Base-by-base conservation (phyloP, 495 filamentous ascomycete species). In the Podospora australis region DNA sequence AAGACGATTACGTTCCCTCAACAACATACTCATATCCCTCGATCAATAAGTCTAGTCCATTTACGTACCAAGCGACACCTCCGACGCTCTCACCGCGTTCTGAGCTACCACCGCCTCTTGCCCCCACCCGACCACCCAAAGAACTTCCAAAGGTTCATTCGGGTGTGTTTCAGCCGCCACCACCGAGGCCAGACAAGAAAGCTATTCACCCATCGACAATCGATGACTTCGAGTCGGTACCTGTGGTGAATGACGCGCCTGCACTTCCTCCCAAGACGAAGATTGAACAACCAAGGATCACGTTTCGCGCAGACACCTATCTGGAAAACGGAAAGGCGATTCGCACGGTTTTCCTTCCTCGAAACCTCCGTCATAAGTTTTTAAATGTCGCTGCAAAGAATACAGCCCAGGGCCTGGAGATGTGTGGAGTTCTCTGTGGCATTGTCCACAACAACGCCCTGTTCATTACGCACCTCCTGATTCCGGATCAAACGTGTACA, bases 361-460 rank as follows among this genome's bases (percentile, higher is more conserved):
- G 80, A 2, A 65, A 77, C 5, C 78, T 98, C 2, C 88, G 92
- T 8, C 54, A 65, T 2, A 64, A 66, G 11, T 98, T 98, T 64
- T 72, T 97, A 9, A 57, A 70, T 2, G 59, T 87, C 14, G 92
- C 90, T 3, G 65, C 73, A 0, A 62, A 79, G 13, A 96, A 96
- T 61, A 96, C 94, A 0, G 68, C 67, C 20, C 72, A 68, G 6
- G 95, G 92, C 43, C 74, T 96, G 13, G 92, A 98, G 67, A 96
- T 90, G 46, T 96, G 91, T 65, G 92, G 90, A 19, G 85, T 98
- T 44, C 78, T 98, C 14, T 95, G 88, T 62, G 92, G 91, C 4
- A 94, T 87, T 0, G 69, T 90, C 5, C 84, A 96, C 57, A 88
- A 88, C 39, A 96, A 96, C 67, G 92, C 92, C 0, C 71, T 97